Conservation (phyloP, 1,284 basidiomycete species). For the Ustilago trichophora region DNA sequence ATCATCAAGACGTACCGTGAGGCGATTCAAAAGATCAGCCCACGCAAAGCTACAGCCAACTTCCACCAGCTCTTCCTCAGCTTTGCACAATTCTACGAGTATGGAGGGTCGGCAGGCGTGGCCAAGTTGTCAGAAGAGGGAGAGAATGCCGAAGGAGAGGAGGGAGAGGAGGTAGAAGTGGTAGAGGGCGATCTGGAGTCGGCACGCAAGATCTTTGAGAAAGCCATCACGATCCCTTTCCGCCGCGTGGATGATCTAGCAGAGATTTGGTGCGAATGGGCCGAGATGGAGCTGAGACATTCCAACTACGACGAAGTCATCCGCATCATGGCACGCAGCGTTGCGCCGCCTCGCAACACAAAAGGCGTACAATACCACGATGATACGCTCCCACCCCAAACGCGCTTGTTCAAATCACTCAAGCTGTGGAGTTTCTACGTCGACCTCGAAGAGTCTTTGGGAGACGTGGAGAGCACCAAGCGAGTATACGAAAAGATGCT, state of each 20-base stretch:
- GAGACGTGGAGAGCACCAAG: conserved; percentile 89
- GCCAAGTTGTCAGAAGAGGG: conserved; percentile 14
- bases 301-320: conserved; percentile 96
- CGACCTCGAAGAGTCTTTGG: conserved; percentile 95
- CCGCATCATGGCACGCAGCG: conserved; percentile 92
- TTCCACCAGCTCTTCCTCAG: conserved; percentile 90
- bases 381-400: conserved; percentile 87
- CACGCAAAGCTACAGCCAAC: conserved; percentile 90
- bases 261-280: conserved; percentile 99
- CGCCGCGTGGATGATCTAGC: conserved; percentile 96
- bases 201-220: conserved; percentile 90
- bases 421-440: conserved; percentile 99
- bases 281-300: conserved; percentile 95
- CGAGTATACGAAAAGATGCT: conserved; percentile 95
- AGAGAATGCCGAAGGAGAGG: conserved; percentile 74
- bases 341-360: conserved; percentile 80
- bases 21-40: conserved; percentile 87
- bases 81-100: conserved; percentile 97
- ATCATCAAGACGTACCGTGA: conserved; percentile 90
- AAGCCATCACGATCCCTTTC: conserved; percentile 89
- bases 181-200: conserved; percentile 83
- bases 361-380: conserved; percentile 91
- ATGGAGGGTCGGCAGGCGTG: conserved; percentile 74
- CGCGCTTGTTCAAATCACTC: conserved; percentile 92
- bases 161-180: conserved; percentile 69